phyloP scores from a whole-genome alignment of 169 alveolate species.

The Nephromyces sp. region DNA sequence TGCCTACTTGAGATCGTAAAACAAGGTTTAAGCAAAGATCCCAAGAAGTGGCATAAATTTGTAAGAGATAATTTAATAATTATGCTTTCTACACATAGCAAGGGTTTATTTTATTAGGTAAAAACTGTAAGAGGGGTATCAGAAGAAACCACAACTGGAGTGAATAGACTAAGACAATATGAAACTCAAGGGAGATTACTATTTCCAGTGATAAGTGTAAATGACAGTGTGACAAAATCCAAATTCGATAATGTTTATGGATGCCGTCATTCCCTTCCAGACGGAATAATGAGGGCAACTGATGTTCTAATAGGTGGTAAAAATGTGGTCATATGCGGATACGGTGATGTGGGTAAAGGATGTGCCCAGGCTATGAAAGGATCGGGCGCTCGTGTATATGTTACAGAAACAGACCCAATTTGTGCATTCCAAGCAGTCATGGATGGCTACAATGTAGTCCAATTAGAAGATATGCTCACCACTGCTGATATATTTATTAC shows the following conservation, averaged over 20 bases:
- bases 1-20: conserved; percentile 59
- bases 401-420: conserved; percentile 95
- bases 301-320: conserved; percentile 95
- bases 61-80: conserved; percentile 13
- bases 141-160: conserved; percentile 98
- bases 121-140: conserved; percentile 82
- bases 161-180: conserved; percentile 79
- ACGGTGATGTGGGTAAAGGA: conserved; percentile 98
- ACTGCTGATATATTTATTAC: conserved; percentile 89
- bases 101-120: too few relatives aligned
- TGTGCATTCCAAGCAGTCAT: conserved; percentile 91
- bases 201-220: conserved; percentile 89
- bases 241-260: conserved; percentile 96
- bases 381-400: conserved; percentile 89
- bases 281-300: conserved; percentile 93
- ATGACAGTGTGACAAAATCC: conserved; percentile 92
- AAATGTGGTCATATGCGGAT: conserved; percentile 89
- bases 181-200: conserved; percentile 73
- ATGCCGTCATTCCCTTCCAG: conserved; percentile 93
- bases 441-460: conserved; percentile 91
- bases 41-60: conserved; percentile 78
- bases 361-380: conserved; percentile 92
- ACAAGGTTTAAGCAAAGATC: conserved; percentile 68
- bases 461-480: conserved; percentile 75
- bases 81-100: too few relatives aligned